Percentiles rank a stretch among this genome's conserved stretches.
Evolutionary conservation across 2,329 filamentous ascomycete species (phyloP).

Genomic region (Aspergillus terreus): DNA sequence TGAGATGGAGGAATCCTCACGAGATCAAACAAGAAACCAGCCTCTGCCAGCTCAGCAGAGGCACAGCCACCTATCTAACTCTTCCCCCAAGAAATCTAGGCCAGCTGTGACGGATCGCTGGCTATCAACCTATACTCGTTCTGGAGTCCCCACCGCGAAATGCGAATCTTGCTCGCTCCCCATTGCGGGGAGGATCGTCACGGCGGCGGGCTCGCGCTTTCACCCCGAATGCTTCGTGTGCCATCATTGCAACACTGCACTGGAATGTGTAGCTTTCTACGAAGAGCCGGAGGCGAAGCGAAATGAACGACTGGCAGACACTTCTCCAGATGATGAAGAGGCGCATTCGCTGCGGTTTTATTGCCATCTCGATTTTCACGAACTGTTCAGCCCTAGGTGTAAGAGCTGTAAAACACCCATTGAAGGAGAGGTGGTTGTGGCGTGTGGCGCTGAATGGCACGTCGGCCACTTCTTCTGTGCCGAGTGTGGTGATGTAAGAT

Average conservation of each 20-base stretch:
- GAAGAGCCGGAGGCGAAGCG: conserved; percentile 77
- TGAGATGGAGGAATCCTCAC: conserved; percentile 24
- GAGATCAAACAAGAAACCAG: conserved; percentile 10
- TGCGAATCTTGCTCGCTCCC: conserved; percentile 81
- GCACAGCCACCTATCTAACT: conserved; percentile 17
- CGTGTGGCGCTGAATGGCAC: conserved; percentile 94
- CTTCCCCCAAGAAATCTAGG: conserved; percentile 31
- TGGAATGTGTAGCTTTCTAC: conserved; percentile 95
- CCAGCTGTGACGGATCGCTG: conserved; percentile 36
- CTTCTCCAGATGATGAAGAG: conserved; percentile 59
- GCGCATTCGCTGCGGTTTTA: conserved; percentile 74
- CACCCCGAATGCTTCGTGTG: conserved; percentile 93
- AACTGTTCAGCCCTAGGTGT: conserved; percentile 86
- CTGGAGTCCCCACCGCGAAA: conserved; percentile 59
- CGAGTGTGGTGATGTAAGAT: conserved; percentile 77
- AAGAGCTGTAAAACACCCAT: conserved; percentile 97
- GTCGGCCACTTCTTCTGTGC: conserved; percentile 98
- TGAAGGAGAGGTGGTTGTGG: conserved; percentile 88
- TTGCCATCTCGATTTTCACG: conserved; percentile 98
- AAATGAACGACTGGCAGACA: conserved; percentile 64
- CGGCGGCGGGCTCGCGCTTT: conserved; percentile 76
- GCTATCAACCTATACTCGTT: conserved; percentile 43
- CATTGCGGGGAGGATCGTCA: conserved; percentile 88
- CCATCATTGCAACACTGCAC: conserved; percentile 76
- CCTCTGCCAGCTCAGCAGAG: conserved; percentile 16